Evolutionary conservation across 1,139 yeast species (phyloP), one percentile per base, ranked within the genome.

Genomic region (Pichia sp.): DNA sequence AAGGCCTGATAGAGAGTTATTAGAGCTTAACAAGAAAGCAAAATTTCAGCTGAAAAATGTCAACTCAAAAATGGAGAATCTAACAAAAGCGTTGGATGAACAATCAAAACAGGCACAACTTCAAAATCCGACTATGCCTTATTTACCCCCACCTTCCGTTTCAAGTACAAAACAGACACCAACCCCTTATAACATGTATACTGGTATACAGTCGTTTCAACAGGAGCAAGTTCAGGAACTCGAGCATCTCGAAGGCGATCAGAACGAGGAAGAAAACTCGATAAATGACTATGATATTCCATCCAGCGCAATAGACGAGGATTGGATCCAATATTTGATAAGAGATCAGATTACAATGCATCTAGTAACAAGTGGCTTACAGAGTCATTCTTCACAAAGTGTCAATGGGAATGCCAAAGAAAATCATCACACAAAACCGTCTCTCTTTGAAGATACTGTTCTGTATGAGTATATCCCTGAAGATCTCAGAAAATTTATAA

Each of bases 281-380:
- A 56, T 48, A 9, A 19, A 37, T 21, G 63, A 58, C 22, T 57
- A 58, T 34, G 46, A 54, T 4, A 56, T 55, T 9, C 58, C 60
- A 8, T 21, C 52, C 9, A n/a, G 19, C 21, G 56, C 59, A 4
- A 57, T 61, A 2, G 69, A 66, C 51, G 65, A 61, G 10, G 69
- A 66, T 49, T 66, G 70, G 70, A 55, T 66, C 4, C 60, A 59
- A 26, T 66, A 60, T 50, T 50, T 63, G 8, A 48, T 65, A 6
- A 56, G 69, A 49, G 66, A 61, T 44, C 68, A 66, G 48, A 57
- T 57, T 16, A 30, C 46, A 1, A 48, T 50, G 10, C 47, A 50
- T 19, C 19, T 54, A 12, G 47, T 56, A 16, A 37, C 52, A 4
- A 52, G 40, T 22, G 49, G 47, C 8, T 36, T 44, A 4, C 46